Base-by-base conservation (phyloP, 768 basidiomycete species). In the Epithele typhae region DNA sequence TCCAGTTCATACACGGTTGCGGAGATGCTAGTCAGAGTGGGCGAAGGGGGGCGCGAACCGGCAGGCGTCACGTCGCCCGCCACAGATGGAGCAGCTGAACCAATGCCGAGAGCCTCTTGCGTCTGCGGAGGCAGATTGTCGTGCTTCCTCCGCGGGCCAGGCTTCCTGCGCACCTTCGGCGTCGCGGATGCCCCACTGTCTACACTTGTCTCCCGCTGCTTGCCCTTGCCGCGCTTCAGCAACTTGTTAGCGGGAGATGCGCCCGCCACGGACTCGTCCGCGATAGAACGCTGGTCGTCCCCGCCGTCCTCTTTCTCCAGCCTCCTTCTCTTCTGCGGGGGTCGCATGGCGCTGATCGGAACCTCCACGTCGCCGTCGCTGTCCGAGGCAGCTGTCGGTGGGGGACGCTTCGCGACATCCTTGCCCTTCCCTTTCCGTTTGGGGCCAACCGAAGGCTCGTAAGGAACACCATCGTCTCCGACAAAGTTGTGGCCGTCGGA, bases 11-110 rank as follows among this genome's bases (percentile, higher is more conserved):
- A 90, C 21, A 90, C 76, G 27, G 82, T 73, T 4, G 79, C 71
- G 18, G 80, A 78, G 15, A 71, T 72, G 38, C 69, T 68, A 0
- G 78, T 76, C 7, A 70, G 57, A 3, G 74, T 72, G 4, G 88
- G 88, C 10, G 87, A 89, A 36, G 76, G 64, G 21, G 84, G 83
- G n/a, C 84, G 71, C 5, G 88, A 91, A 40, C 76, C 73, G 10
- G 70, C 70, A 17, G 87, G 86, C 6, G 87, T 85, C 11, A 74
- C 69, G 67, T 89, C 87, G n/a, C 83, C 82, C 21, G 80, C 72
- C 23, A 78, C 67, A 17, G 77, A 76, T 15, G 62, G 64, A 2
- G 81, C 77, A 35, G 78, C 70, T 17, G 84, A 78, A 11, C 52
- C 52, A 42, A 75, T 76, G 33, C 68, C 74, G 48, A 74, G 56